These are phyloP conservation scores for Fusarium transvaalense DNA, from an alignment of 2,329 filamentous ascomycete genomes.

Conservation along the genomic window DNA sequence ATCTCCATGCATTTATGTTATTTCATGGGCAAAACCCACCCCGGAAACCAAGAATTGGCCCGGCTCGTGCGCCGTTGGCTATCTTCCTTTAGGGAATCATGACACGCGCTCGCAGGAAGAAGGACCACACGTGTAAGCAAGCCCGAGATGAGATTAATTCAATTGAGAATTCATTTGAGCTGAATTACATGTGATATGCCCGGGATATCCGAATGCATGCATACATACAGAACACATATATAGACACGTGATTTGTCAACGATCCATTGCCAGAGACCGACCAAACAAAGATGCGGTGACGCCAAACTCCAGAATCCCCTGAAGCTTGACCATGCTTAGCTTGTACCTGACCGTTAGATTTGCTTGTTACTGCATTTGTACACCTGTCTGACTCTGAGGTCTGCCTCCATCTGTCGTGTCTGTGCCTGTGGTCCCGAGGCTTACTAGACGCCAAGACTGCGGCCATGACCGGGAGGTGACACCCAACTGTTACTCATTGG, in stretches of 20 bases:
- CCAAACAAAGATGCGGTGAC: slow-evolving; percentile 13
- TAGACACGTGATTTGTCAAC: slow-evolving; percentile 39
- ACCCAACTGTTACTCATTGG: slow-evolving; percentile 28
- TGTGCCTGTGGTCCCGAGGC: slow-evolving; percentile 36
- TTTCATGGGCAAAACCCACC: slow-evolving; percentile 27
- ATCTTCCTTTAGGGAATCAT: slow-evolving; percentile 17
- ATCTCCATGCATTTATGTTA: slow-evolving; percentile 37
- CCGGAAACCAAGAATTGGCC: slow-evolving; percentile 26
- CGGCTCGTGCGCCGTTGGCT: slow-evolving; percentile 30
- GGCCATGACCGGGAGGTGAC: slow-evolving; percentile 30
- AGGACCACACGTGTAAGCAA: slow-evolving; percentile 21
- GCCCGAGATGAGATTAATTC: slow-evolving; percentile 37
- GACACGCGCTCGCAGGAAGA: slow-evolving; percentile 30
- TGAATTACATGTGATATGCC: slow-evolving; percentile 54
- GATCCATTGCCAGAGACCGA: slow-evolving; percentile 4
- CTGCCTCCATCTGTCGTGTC: slow-evolving; percentile 10
- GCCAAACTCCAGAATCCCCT: slow-evolving; percentile 9
- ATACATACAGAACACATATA: background rate
- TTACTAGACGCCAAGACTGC: slow-evolving; percentile 35
- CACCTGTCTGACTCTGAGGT: slow-evolving; percentile 18
- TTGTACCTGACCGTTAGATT: slow-evolving; percentile 29
- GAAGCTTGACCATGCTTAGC: slow-evolving; percentile 13
- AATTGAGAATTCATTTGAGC: slow-evolving; percentile 30
- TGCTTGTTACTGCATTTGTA: slow-evolving; percentile 11
- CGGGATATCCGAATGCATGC: slow-evolving; percentile 23